Evolutionary conservation across 352 stramenopile species (phyloP).

Genomic region (Ophiocytium majus): DNA sequence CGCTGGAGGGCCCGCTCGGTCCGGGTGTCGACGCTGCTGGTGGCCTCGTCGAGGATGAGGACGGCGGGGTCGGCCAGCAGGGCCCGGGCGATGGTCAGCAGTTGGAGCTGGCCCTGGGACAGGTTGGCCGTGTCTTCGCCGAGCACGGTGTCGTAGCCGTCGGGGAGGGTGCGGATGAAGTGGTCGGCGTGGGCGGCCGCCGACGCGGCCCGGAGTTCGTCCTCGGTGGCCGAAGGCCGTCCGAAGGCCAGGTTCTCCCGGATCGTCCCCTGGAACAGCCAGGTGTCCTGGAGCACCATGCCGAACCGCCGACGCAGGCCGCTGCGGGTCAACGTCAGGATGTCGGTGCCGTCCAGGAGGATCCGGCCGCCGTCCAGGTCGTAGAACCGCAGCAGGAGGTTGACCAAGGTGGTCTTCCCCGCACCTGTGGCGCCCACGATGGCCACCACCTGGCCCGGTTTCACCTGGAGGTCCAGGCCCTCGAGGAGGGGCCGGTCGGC

Average conservation of each 20-base stretch:
- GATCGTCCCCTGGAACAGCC: constrained; percentile 68
- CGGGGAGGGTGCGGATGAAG: constrained; percentile 69
- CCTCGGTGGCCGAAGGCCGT: constrained; percentile 58
- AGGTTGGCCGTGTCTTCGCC: background rate
- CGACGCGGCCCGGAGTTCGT: constrained; percentile 61
- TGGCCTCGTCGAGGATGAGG: constrained; percentile 87
- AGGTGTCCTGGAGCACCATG: constrained; percentile 68
- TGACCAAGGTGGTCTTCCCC: constrained; percentile 90
- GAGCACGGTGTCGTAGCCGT: background rate
- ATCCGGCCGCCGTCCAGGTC: constrained; percentile 65
- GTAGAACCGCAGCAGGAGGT: constrained; percentile 94
- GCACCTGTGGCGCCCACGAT: constrained; percentile 87
- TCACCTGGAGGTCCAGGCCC: constrained; percentile 63
- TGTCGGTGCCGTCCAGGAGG: constrained; percentile 64
- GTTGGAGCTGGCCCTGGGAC: constrained; percentile 27
- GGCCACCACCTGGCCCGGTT: constrained; percentile 83
- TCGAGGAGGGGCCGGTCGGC: constrained; percentile 60
- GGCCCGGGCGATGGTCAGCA: constrained; percentile 80
- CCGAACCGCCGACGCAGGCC: constrained; percentile 52
- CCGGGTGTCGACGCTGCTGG: constrained; percentile 66
- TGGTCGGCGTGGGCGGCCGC: constrained; percentile 73
- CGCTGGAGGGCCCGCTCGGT: background rate
- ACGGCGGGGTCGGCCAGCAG: constrained; percentile 82
- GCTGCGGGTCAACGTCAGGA: constrained; percentile 59
- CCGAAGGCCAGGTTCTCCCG: constrained; percentile 49